Percentiles rank a stretch among this genome's conserved stretches.
These are phyloP conservation scores for Suillus subalutaceus DNA, from an alignment of 768 basidiomycete genomes.

Conservation along the genomic window DNA sequence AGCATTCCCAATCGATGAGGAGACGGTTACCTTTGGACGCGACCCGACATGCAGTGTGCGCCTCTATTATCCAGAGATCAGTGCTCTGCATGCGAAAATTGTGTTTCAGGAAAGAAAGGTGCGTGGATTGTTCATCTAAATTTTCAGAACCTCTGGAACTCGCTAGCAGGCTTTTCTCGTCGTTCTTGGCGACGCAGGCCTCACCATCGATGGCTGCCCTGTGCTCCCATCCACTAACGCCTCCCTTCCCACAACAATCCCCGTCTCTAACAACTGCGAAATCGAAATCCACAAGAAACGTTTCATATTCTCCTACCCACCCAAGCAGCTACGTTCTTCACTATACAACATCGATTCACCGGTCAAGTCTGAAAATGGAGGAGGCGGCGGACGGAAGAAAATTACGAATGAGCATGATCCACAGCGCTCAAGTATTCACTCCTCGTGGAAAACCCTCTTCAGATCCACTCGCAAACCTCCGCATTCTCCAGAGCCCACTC, in stretches of 20 bases:
- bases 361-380: constrained; percentile 24
- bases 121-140: constrained; percentile 15
- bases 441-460: constrained; percentile 54
- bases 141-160: background rate
- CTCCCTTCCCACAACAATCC: constrained; percentile 53
- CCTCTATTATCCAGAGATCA: constrained; percentile 68
- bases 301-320: constrained; percentile 76
- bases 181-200: constrained; percentile 60
- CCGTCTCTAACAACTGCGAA: constrained; percentile 64
- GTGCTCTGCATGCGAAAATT: constrained; percentile 66
- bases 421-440: constrained; percentile 72
- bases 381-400: constrained; percentile 34
- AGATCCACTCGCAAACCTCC: constrained; percentile 64
- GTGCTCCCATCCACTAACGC: constrained; percentile 50
- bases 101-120: constrained; percentile 66
- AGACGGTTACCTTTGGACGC: constrained; percentile 69
- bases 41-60: constrained; percentile 66
- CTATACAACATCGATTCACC: constrained; percentile 54
- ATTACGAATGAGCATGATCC: constrained; percentile 75
- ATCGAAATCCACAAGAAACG: constrained; percentile 70
- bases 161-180: constrained; percentile 62
- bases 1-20: constrained; percentile 72
- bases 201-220: constrained; percentile 62
- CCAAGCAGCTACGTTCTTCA: constrained; percentile 64
- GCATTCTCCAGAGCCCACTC: constrained; percentile 55